A percentile compares a stretch with the other conserved stretches of the same genome.
These are phyloP conservation scores for Rhynchosporium secalis DNA, from an alignment of 2,329 filamentous ascomycete species.

Conservation along the genomic window DNA sequence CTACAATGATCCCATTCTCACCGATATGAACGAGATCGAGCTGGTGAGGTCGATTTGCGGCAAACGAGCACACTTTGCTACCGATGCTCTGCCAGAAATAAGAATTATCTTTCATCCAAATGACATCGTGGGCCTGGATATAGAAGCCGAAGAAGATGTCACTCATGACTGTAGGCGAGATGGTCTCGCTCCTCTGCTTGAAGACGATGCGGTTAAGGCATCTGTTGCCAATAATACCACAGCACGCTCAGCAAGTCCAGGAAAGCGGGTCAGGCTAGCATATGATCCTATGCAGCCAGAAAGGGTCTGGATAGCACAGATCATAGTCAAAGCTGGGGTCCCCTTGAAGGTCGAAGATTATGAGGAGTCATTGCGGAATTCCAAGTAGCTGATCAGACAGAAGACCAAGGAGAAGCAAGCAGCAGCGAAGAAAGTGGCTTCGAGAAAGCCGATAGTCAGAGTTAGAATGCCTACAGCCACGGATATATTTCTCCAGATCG, in stretches of 20 bases:
- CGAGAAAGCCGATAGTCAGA: not conserved
- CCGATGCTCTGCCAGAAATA: slow-evolving; percentile 74
- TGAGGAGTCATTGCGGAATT: slow-evolving; percentile 1
- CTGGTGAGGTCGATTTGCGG: slow-evolving; percentile 67
- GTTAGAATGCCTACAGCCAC: too few species aligned
- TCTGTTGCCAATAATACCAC: slow-evolving; percentile 32
- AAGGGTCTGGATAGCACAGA: not conserved
- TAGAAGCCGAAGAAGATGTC: slow-evolving; percentile 68
- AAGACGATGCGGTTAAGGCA: slow-evolving; percentile 60
- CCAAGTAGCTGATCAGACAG: not conserved
- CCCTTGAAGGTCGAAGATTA: slow-evolving; percentile 1
- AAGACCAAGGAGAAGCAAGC: not conserved
- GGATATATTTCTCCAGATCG: too few species aligned
- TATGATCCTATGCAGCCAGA: not conserved
- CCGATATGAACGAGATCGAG: slow-evolving; percentile 48
- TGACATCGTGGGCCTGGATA: slow-evolving; percentile 75
- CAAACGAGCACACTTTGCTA: slow-evolving; percentile 68
- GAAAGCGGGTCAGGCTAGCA: slow-evolving; percentile 1
- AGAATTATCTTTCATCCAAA: slow-evolving; percentile 76
- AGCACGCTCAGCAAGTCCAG: slow-evolving; percentile 29
- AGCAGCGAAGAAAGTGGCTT: slow-evolving; percentile 2
- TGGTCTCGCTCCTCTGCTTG: slow-evolving; percentile 57
- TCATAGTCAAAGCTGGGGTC: not conserved
- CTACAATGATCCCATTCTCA: slow-evolving; percentile 39
- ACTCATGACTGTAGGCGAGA: slow-evolving; percentile 47